Evolutionary conservation across 202 grass and related monocot species (phyloP), one percentile per base, ranked within the genome.

Genomic region (Zizania palustris): DNA sequence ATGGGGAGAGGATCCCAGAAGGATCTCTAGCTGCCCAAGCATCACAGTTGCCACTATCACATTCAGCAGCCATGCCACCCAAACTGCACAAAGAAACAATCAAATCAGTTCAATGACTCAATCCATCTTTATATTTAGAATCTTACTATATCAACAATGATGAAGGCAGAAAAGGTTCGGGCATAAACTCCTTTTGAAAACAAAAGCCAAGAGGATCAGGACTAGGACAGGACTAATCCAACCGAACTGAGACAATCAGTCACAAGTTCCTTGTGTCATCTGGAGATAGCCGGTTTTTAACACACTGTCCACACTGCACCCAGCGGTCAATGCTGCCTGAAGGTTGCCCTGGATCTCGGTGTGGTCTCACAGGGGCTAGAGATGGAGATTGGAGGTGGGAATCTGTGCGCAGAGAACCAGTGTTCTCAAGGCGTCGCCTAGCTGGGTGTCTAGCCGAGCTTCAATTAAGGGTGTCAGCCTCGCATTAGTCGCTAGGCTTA

Each of bases 1-100:
- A 90, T 6, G 91, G 94, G 9, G 94, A 97, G 65, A 97, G 87
- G 22, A 61, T n/a, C 85, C 94, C 94, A 7, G 89, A 94, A 65
- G 82, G 71, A 82, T 97, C 89, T 43, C 71, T 90, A 2, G 91
- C 91, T 38, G 94, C 94, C 94, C 94, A 97, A 41, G 81, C 85
- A 39, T 76, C 49, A 63, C 94, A 97, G 65, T 97, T 84, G 61
- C 86, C 82, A 11, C 15, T 53, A 38, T 74, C 89, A 45, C 44
- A 45, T 81, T 86, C 91, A 72, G 48, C 51, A 71, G 78, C 82
- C 94, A 97, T 93, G 6, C 3, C 44, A 43, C 11, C 20, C 19
- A 1, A 64, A 45, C 80, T 74, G 75, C 53, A 54, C 44, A 56
- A 3, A 54, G 50, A 18, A 16, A 54, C 45, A 74, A 1, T 36